phyloP scores from a whole-genome alignment of 306 rosid genomes.

The Gastrolobium villosum region DNA sequence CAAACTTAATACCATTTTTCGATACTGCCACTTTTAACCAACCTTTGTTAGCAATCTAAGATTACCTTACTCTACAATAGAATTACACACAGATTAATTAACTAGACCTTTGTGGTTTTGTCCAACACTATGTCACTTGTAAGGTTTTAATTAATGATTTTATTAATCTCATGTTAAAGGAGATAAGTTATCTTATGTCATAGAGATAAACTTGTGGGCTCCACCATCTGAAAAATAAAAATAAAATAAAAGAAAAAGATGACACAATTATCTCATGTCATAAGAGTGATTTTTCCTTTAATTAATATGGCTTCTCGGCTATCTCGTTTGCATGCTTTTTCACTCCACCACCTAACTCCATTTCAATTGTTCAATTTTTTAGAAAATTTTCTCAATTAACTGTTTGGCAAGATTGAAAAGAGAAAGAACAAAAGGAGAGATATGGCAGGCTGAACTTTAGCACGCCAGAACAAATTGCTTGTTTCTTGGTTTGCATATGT shows the following conservation, averaged over 20 bases:
- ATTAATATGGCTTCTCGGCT: constrained; percentile 4
- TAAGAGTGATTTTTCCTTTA: too few species aligned
- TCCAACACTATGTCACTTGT: not conserved
- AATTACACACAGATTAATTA: not conserved
- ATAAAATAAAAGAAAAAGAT: too few species aligned
- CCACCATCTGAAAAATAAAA: too few species aligned
- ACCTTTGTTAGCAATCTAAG: not conserved
- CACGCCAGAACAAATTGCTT: not conserved
- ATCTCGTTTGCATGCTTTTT: not conserved
- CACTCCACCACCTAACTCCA: not conserved
- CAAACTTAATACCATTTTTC: too few species aligned
- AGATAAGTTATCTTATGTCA: too few species aligned
- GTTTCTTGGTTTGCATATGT: constrained; percentile 13
- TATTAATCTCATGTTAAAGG: too few species aligned
- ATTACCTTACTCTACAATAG: not conserved
- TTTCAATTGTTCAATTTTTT: not conserved
- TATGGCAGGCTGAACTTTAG: not conserved
- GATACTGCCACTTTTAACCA: not conserved
- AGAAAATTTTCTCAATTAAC: not conserved
- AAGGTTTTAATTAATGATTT: too few species aligned
- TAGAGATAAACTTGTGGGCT: too few species aligned
- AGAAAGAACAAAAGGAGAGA: not conserved
- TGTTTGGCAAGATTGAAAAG: not conserved
- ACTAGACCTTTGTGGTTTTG: not conserved
- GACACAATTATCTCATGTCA: too few species aligned